phyloP scores from a whole-genome alignment of 768 basidiomycete species.

The Calocybe cyanea region DNA sequence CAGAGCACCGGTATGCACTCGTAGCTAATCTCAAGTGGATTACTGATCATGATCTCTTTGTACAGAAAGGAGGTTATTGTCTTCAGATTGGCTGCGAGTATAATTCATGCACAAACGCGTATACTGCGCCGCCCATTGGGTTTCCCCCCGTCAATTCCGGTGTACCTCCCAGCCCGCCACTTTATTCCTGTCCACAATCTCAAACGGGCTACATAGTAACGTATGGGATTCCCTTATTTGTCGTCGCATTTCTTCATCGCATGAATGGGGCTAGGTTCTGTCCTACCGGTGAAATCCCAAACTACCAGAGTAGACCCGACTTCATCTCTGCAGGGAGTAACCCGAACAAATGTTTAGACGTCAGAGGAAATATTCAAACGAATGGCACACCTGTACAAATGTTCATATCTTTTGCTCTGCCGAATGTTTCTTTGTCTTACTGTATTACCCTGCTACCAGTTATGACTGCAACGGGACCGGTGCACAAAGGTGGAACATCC shows the following conservation, averaged over 20 bases:
- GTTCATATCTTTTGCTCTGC: not conserved
- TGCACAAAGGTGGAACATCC: constrained; percentile 27
- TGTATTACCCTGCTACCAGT: constrained; percentile 11
- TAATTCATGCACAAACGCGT: not conserved
- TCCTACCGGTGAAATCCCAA: not conserved
- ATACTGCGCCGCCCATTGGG: not conserved
- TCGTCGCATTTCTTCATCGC: too few relatives aligned
- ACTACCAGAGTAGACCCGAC: constrained; percentile 1
- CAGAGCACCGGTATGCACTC: not conserved
- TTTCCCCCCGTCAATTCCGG: not conserved
- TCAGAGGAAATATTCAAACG: not conserved
- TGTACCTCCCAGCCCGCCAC: not conserved
- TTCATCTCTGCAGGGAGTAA: not conserved
- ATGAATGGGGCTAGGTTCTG: not conserved
- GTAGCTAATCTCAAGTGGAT: not conserved
- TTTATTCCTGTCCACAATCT: not conserved
- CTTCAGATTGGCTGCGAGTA: not conserved
- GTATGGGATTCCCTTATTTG: not conserved
- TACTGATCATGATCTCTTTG: not conserved
- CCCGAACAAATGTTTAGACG: not conserved
- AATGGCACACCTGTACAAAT: not conserved
- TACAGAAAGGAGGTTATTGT: constrained; percentile 1
- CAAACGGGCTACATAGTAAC: not conserved
- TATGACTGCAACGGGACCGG: constrained; percentile 29
- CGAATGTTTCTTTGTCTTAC: not conserved